Conservation (phyloP, 2,329 filamentous ascomycete genomes). For the Lasiodiplodia sp. region DNA sequence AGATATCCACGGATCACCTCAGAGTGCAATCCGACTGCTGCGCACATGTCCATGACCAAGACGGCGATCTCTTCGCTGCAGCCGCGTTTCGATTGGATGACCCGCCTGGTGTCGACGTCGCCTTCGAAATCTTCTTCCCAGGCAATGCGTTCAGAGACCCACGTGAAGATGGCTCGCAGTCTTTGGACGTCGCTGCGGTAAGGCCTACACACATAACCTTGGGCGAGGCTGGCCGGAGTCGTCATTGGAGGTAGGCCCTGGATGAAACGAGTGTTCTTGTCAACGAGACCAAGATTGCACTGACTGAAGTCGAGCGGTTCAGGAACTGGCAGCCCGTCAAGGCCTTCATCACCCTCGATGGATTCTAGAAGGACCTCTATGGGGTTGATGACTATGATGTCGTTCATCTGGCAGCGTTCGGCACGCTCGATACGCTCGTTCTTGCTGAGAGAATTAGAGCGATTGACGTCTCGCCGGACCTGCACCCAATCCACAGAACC, state of each 20-base stretch:
- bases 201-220: constrained; percentile 90
- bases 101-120: constrained; percentile 80
- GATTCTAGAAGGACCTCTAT: constrained; percentile 87
- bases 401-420: constrained; percentile 93
- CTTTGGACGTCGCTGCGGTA: constrained; percentile 94
- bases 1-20: constrained; percentile 90
- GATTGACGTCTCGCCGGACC: constrained; percentile 91
- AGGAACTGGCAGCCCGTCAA: constrained; percentile 81
- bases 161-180: constrained; percentile 93
- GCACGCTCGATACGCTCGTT: constrained; percentile 85
- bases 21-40: constrained; percentile 83
- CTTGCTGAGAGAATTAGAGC: constrained; percentile 89
- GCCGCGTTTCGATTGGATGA: constrained; percentile 83
- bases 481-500: constrained; percentile 90
- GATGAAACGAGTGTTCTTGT: constrained; percentile 94
- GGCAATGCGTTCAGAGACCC: constrained; percentile 91
- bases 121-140: constrained; percentile 97
- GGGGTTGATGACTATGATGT: constrained; percentile 85
- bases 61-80: constrained; percentile 89
- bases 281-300: constrained; percentile 84
- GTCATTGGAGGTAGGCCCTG: constrained; percentile 82
- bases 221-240: constrained; percentile 82
- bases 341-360: constrained; percentile 87
- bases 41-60: constrained; percentile 92
- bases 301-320: constrained; percentile 82